phyloP scores from a whole-genome alignment of 768 basidiomycete genomes.

The Suillus weaverae region DNA sequence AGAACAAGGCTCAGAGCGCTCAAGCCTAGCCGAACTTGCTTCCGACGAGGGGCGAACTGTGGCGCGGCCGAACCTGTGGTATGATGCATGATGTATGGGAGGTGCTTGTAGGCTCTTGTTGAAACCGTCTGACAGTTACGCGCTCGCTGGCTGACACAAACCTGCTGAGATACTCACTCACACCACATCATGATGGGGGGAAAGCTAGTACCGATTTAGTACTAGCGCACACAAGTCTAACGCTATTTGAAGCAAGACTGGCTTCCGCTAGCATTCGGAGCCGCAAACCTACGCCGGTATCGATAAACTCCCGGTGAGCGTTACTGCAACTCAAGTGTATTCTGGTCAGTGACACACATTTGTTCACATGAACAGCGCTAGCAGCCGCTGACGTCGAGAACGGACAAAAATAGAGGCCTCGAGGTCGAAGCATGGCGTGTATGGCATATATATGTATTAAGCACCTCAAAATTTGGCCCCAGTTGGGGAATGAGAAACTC shows the following conservation, averaged over 20 bases:
- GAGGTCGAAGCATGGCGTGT: background rate
- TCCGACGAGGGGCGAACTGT: background rate
- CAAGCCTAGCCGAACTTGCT: background rate
- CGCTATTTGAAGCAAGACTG: background rate
- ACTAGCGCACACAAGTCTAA: background rate
- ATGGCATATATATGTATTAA: background rate
- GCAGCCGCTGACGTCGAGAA: background rate
- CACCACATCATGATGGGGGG: background rate
- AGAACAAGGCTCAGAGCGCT: background rate
- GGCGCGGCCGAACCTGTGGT: background rate
- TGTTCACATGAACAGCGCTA: background rate
- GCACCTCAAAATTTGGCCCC: background rate
- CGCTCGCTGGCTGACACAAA: background rate
- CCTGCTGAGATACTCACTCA: background rate
- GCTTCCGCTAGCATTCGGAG: background rate
- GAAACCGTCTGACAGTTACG: background rate
- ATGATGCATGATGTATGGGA: no score
- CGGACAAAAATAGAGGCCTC: background rate
- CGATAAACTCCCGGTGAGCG: background rate
- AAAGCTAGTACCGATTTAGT: background rate
- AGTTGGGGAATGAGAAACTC: background rate
- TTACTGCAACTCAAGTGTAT: background rate
- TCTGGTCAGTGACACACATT: background rate
- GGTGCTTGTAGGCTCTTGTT: background rate
- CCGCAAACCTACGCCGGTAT: background rate